phyloP scores from a whole-genome alignment of 2,329 filamentous ascomycete genomes.

The Xylaria sp. region DNA sequence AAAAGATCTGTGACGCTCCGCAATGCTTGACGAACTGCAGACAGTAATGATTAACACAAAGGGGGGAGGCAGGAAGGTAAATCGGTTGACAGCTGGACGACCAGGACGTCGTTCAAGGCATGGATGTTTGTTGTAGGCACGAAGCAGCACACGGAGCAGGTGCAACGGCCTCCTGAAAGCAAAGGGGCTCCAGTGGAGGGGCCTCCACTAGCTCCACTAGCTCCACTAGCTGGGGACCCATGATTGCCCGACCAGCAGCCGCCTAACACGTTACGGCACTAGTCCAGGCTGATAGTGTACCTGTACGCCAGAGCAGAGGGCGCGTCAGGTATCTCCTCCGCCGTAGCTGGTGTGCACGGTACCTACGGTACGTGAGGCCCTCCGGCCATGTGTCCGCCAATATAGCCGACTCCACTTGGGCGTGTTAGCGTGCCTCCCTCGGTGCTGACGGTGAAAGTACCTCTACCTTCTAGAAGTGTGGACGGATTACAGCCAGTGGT shows the following conservation, averaged over 20 bases:
- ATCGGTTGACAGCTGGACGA: neutral
- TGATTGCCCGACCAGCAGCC: constrained; percentile 1
- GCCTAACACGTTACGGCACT: constrained; percentile 14
- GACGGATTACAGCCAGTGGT: no score
- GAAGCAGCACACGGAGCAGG: constrained; percentile 5
- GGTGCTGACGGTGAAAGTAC: no score
- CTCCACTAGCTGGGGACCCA: neutral
- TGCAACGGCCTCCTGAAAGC: constrained; percentile 12
- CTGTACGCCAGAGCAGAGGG: neutral
- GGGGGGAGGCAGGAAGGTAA: neutral
- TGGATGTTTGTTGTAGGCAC: constrained; percentile 5
- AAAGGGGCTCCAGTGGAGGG: constrained; percentile 10
- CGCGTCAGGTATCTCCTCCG: no score
- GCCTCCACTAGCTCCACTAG: constrained; percentile 2
- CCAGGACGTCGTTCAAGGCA: neutral
- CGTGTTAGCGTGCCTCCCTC: no score
- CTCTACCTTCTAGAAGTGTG: no score
- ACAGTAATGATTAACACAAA: constrained; percentile 5
- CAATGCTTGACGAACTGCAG: neutral
- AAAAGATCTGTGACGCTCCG: neutral
- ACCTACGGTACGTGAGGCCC: no score
- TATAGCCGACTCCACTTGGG: no score
- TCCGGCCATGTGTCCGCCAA: no score
- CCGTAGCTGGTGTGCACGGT: no score
- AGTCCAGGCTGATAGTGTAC: neutral